Percentiles rank a stretch among this genome's conserved stretches.
phyloP scores from a whole-genome alignment of 1,139 yeast species.

The Spathaspora jeffriesii region DNA sequence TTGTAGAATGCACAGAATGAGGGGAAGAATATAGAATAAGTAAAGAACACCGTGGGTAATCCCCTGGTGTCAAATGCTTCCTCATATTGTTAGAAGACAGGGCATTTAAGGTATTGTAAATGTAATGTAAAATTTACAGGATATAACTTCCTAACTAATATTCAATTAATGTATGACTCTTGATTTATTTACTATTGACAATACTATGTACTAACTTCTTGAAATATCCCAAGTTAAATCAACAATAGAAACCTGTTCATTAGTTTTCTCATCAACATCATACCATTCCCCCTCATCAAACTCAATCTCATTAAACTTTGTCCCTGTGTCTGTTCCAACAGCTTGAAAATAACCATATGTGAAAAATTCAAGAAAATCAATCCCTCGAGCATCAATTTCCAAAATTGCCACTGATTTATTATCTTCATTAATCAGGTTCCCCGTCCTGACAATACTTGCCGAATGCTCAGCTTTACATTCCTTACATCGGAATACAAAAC shows the following conservation, averaged over 20 bases:
- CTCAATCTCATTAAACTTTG: conserved; percentile 66
- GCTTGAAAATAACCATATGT: conserved; percentile 73
- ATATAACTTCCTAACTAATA: too few species aligned
- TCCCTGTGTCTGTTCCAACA: conserved; percentile 50
- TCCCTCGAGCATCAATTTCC: conserved; percentile 83
- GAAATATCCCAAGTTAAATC: conserved; percentile 58
- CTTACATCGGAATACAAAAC: conserved; percentile 77
- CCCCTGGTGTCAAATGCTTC: too few species aligned
- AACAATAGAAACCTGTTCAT: conserved; percentile 78
- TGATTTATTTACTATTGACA: too few species aligned
- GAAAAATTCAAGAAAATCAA: conserved; percentile 68
- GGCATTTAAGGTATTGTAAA: too few species aligned
- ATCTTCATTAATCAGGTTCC: conserved; percentile 26
- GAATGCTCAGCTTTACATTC: conserved; percentile 53
- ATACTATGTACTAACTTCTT: conserved; percentile 9
- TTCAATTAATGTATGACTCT: too few species aligned
- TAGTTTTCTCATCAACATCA: conserved; percentile 88
- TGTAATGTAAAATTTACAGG: too few species aligned
- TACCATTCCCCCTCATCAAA: conserved; percentile 87
- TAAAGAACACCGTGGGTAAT: too few species aligned
- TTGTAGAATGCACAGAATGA: too few species aligned
- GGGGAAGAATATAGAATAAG: too few species aligned
- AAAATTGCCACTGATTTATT: conserved; percentile 46
- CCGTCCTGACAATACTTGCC: conserved; percentile 38
- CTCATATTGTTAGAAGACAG: too few species aligned